These are phyloP conservation scores for Gautieria morchelliformis DNA, from an alignment of 768 basidiomycete species.

Conservation along the genomic window DNA sequence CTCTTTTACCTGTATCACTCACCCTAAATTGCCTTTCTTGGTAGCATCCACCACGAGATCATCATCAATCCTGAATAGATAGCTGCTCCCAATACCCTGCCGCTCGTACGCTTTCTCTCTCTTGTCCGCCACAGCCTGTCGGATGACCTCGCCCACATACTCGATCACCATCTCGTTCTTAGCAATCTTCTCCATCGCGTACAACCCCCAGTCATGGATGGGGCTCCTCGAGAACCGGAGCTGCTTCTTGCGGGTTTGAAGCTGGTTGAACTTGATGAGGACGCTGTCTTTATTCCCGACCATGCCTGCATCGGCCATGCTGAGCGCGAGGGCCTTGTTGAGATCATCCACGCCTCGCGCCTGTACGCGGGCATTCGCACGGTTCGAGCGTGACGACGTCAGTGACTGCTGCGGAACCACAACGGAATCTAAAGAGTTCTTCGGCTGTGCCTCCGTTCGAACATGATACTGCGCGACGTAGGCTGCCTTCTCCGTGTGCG, in stretches of 20 bases:
- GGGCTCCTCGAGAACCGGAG: constrained; percentile 89
- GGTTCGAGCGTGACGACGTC: constrained; percentile 78
- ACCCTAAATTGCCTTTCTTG: constrained; percentile 98
- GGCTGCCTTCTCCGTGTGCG: constrained; percentile 80
- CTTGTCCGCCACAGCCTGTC: constrained; percentile 92
- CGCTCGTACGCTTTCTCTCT: constrained; percentile 95
- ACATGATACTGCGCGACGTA: constrained; percentile 86
- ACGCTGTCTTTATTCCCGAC: constrained; percentile 17
- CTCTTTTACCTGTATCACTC: constrained; percentile 24
- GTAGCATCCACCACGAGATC: constrained; percentile 98
- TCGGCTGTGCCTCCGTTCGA: constrained; percentile 32
- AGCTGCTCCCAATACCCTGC: constrained; percentile 96
- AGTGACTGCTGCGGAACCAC: constrained; percentile 44
- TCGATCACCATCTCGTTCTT: constrained; percentile 98
- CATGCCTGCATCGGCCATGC: constrained; percentile 62
- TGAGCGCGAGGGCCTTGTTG: constrained; percentile 68
- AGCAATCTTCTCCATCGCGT: constrained; percentile 93
- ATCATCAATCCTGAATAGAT: constrained; percentile 96
- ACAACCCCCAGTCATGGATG: constrained; percentile 97
- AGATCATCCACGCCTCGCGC: constrained; percentile 93
- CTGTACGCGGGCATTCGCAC: constrained; percentile 84
- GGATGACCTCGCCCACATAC: constrained; percentile 95
- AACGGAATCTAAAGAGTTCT: constrained; percentile 2
- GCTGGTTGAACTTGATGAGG: constrained; percentile 85
- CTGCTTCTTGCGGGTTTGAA: constrained; percentile 96